These are phyloP conservation scores for Heterobasidion annosum DNA, from an alignment of 1,284 basidiomycete species.

Conservation along the genomic window DNA sequence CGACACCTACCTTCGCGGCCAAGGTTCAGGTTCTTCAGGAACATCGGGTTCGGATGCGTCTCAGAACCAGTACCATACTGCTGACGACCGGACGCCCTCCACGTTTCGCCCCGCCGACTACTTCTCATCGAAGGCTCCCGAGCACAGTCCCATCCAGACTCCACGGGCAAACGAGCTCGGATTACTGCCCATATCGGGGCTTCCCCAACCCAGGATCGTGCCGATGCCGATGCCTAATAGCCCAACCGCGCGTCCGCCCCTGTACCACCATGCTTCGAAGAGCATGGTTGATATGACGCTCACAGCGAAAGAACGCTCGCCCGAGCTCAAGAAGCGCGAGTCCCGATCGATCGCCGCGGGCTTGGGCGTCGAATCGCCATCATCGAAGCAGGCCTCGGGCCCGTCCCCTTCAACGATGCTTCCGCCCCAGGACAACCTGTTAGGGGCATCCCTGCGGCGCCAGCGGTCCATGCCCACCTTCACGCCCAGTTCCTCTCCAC, in stretches of 20 bases:
- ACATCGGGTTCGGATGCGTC: background rate
- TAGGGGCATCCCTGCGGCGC: conserved; percentile 25
- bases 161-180: conserved; percentile 5
- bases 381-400: conserved; percentile 5
- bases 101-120: conserved; percentile 14
- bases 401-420: background rate
- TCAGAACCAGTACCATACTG: background rate
- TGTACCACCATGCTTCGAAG: conserved; percentile 57
- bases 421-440: conserved; percentile 9
- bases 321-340: conserved; percentile 5
- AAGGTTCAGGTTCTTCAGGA: background rate
- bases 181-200: background rate
- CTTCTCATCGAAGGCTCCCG: conserved; percentile 16
- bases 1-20: background rate
- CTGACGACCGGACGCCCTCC: conserved; percentile 7
- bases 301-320: conserved; percentile 8
- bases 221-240: conserved; percentile 12
- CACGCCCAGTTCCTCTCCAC: conserved; percentile 34
- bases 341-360: conserved; percentile 6
- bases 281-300: conserved; percentile 41
- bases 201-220: conserved; percentile 9
- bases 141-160: background rate
- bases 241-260: conserved; percentile 27
- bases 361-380: conserved; percentile 3
- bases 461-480: conserved; percentile 53